Conservation (phyloP, 2,329 filamentous ascomycete genomes). For the Exophiala mesophila region DNA sequence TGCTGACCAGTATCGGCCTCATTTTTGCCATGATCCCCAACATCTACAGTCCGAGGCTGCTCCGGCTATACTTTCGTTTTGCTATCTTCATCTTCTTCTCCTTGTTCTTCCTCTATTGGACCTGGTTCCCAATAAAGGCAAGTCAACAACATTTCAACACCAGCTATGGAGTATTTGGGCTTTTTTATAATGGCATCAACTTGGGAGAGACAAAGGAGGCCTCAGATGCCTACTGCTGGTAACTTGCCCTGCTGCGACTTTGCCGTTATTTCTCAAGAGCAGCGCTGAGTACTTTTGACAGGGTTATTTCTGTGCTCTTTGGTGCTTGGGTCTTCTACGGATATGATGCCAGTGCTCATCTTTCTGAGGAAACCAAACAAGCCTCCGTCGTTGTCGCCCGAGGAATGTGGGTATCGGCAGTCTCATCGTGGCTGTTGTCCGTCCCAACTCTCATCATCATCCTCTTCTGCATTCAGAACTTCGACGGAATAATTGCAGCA, state of each 20-base stretch:
- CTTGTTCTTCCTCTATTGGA: slow-evolving; percentile 36
- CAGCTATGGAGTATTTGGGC: slow-evolving; percentile 31
- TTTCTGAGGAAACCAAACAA: slow-evolving; percentile 37
- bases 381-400: slow-evolving; percentile 35
- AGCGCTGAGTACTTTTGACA: background rate
- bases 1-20: slow-evolving; percentile 35
- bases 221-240: slow-evolving; percentile 36
- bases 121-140: slow-evolving; percentile 37
- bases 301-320: slow-evolving; percentile 33
- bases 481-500: slow-evolving; percentile 34
- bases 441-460: slow-evolving; percentile 37
- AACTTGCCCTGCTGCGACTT: background rate
- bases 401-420: slow-evolving; percentile 37
- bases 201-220: slow-evolving; percentile 32
- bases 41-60: slow-evolving; percentile 31
- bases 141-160: slow-evolving; percentile 33
- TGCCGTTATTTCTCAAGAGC: background rate
- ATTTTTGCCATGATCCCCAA: slow-evolving; percentile 36
- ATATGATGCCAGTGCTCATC: slow-evolving; percentile 35
- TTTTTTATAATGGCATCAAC: slow-evolving; percentile 40
- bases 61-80: slow-evolving; percentile 37
- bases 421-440: slow-evolving; percentile 35
- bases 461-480: slow-evolving; percentile 41
- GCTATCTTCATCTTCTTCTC: slow-evolving; percentile 35
- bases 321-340: slow-evolving; percentile 37